Percentiles rank a stretch among this genome's conserved stretches.
phyloP scores from a whole-genome alignment of 495 filamentous ascomycete genomes.

The Penicillium bovifimosum region DNA sequence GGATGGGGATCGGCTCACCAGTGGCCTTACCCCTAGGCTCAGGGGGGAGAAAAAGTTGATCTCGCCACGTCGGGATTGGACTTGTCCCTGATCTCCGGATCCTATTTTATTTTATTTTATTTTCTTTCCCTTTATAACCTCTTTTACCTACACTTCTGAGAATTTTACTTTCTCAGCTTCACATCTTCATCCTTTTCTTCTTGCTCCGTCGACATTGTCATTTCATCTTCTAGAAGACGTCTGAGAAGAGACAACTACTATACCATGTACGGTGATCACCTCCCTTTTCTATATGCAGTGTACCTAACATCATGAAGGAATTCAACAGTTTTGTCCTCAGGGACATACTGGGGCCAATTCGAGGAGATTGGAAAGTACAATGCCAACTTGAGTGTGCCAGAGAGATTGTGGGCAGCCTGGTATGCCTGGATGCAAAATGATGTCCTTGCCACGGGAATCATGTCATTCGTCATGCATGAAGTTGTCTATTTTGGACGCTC shows the following conservation, averaged over 20 bases:
- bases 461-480: conserved; percentile 96
- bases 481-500: conserved; percentile 88
- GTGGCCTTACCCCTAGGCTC: conserved; percentile 33
- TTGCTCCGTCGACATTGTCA: neutral
- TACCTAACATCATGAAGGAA: conserved; percentile 38
- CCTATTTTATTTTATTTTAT: neutral
- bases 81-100: neutral
- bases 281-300: neutral
- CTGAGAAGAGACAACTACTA: neutral
- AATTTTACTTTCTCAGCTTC: neutral
- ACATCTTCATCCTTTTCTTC: no score
- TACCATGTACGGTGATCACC: conserved; percentile 3
- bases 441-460: conserved; percentile 88
- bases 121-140: neutral
- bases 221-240: neutral
- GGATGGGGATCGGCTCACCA: conserved; percentile 32
- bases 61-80: conserved; percentile 42
- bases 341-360: conserved; percentile 74
- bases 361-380: conserved; percentile 84
- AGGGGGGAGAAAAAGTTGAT: conserved; percentile 25
- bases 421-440: conserved; percentile 99
- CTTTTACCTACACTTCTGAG: no score
- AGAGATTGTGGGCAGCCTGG: conserved; percentile 89
- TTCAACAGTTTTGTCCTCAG: conserved; percentile 49
- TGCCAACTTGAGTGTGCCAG: conserved; percentile 75